Base-by-base conservation (phyloP, 345 rosid genomes). In the Melaleuca quinquenervia region DNA sequence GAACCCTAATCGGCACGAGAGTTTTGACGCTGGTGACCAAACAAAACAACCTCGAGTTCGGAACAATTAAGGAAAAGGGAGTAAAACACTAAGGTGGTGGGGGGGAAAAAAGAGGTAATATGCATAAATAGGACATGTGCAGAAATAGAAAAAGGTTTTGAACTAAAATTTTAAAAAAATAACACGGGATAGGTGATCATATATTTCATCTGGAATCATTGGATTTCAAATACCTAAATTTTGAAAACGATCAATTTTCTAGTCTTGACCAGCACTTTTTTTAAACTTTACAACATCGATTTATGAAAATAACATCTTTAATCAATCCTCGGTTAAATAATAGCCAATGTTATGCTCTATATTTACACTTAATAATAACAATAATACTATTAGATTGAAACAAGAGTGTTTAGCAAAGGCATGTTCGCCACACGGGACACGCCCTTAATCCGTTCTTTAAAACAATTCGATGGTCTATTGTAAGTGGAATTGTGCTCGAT, bases 141-240 rank as follows among this genome's bases (percentile, higher is more conserved):
- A 16, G 76, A 16, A 32, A 64, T 16, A 8, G 48, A 36, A 16
- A 16, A 21, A 0, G 24, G 80, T 36, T 20, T 36, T n/a, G n/a
- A n/a, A n/a, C n/a, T n/a, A n/a, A n/a, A n/a, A n/a, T n/a, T n/a
- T n/a, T n/a, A n/a, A n/a, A 70, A 36, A 27, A 64, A 32, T 64
- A 64, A 32, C 7, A 4, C 24, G 11, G 4, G 24, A 0, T 8
- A 18, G 1, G 5, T 32, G 3, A 15, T 0, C 1, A 62, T 15
- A 15, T 62, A 62, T 62, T 29, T 62, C 0, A 0, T 0, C 0
- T 1, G 20, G 1, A 2, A 3, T 7, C 3, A 1, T 29, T 5
- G 6, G 4, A 8, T 36, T 53, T 8, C 24, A 18, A 0, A 1
- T 0, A 1, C 5, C 0, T 53, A 20, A 20, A 10, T 55, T 55